These are phyloP conservation scores for Musa itinerans DNA, from an alignment of 176 grass and related monocot species.

Conservation along the genomic window DNA sequence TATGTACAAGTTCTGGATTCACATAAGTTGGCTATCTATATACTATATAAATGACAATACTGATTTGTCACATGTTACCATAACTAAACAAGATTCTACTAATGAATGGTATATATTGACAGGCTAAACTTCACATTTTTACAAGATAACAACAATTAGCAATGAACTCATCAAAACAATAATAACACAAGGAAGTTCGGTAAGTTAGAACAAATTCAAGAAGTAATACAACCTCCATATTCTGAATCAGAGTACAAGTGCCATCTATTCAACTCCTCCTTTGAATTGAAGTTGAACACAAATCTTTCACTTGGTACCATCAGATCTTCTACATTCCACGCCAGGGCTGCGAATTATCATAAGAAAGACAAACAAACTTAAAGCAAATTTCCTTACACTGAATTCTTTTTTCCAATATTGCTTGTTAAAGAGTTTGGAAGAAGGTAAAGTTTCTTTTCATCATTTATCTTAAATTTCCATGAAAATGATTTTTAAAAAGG, in stretches of 20 bases:
- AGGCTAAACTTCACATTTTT: not conserved
- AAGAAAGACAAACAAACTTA: not conserved
- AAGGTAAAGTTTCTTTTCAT: no score
- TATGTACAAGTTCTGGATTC: not conserved
- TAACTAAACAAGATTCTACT: not conserved
- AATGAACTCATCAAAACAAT: not conserved
- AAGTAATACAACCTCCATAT: slow-evolving; percentile 54
- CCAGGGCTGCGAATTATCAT: slow-evolving; percentile 37
- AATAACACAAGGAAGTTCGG: not conserved
- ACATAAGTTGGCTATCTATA: not conserved
- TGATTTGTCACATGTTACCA: not conserved
- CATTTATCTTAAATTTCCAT: not conserved
- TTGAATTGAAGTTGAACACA: slow-evolving; percentile 77
- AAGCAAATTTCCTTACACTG: not conserved
- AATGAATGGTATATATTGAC: not conserved
- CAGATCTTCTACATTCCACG: slow-evolving; percentile 74
- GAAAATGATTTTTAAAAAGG: not conserved
- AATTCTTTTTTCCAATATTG: no score
- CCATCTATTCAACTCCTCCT: slow-evolving; percentile 84
- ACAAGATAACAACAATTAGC: not conserved
- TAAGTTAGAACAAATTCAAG: slow-evolving; percentile 1
- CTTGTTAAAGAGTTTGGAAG: no score
- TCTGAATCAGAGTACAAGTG: slow-evolving; percentile 88
- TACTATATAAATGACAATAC: no score
- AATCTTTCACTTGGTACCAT: slow-evolving; percentile 67